Evolutionary conservation across 1,284 basidiomycete species (phyloP).

Genomic region (Puccinia hordei): DNA sequence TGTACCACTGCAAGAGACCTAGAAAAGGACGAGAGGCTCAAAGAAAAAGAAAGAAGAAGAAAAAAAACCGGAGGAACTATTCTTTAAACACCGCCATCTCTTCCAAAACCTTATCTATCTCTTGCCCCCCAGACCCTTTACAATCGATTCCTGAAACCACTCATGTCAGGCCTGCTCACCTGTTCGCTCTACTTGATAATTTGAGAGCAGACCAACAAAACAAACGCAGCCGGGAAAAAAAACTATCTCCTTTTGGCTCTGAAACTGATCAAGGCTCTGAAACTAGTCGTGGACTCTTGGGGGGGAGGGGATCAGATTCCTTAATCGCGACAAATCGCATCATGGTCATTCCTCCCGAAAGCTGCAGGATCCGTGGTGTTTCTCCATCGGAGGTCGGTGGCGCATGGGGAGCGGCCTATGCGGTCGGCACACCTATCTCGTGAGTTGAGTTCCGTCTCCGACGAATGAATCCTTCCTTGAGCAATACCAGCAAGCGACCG

Average conservation of each 20-base stretch:
- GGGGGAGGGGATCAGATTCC: neutral
- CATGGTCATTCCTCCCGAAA: conserved; percentile 18
- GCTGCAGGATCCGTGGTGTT: conserved; percentile 12
- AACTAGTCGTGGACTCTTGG: neutral
- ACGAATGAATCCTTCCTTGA: neutral
- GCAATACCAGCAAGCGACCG: neutral
- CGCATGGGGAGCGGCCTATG: conserved; percentile 50
- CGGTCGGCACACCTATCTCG: conserved; percentile 49
- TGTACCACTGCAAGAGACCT: neutral
- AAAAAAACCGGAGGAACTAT: too few species aligned
- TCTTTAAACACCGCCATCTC: neutral
- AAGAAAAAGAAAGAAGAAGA: neutral
- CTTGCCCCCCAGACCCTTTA: neutral
- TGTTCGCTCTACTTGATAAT: neutral
- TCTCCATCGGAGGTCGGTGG: conserved; percentile 42
- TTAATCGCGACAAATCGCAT: neutral
- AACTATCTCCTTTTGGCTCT: neutral
- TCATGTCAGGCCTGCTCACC: conserved; percentile 8
- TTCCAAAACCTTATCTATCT: neutral
- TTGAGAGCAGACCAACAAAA: conserved; percentile 2
- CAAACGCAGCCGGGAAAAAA: neutral
- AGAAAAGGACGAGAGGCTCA: neutral
- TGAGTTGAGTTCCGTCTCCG: conserved; percentile 28
- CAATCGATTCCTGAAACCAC: neutral
- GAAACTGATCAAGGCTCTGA: conserved; percentile 20